Conservation (phyloP, 371 early-diverging fungal genomes). For the Dipsacomyces acuminosporus region DNA sequence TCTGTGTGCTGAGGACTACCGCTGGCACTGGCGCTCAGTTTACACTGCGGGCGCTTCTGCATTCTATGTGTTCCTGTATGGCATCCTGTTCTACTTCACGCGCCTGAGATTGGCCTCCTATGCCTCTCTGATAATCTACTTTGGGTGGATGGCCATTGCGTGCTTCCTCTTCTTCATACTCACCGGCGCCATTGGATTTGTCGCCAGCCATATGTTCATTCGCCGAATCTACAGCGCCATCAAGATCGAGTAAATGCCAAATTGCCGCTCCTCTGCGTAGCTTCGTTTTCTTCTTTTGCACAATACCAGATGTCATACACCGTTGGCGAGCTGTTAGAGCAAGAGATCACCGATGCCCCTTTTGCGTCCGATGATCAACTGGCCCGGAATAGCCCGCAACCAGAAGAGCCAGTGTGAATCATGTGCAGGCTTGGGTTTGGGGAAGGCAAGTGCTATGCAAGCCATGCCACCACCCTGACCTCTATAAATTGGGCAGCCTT, state of each 20-base stretch:
- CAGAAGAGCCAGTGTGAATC: no score
- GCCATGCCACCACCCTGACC: no score
- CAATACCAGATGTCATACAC: no score
- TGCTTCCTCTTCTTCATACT: constrained; percentile 68
- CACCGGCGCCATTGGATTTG: constrained; percentile 75
- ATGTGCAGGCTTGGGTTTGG: no score
- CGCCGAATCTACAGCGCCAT: constrained; percentile 77
- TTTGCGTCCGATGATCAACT: no score
- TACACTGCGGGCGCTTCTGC: constrained; percentile 82
- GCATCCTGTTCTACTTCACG: constrained; percentile 71
- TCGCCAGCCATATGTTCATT: constrained; percentile 70
- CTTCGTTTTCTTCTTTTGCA: no score
- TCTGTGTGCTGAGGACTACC: constrained; percentile 87
- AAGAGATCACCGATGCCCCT: no score
- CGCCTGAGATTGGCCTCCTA: constrained; percentile 66
- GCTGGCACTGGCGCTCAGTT: constrained; percentile 95
- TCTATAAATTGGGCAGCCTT: no score
- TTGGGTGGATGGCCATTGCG: constrained; percentile 85
- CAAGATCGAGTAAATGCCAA: constrained; percentile 61
- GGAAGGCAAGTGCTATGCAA: no score
- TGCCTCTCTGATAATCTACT: constrained; percentile 79
- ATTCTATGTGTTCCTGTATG: constrained; percentile 83
- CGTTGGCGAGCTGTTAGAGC: no score
- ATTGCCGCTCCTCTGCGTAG: no score
- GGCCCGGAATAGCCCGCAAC: no score